phyloP scores from a whole-genome alignment of 306 rosid genomes.

The Begonia masoniana region DNA sequence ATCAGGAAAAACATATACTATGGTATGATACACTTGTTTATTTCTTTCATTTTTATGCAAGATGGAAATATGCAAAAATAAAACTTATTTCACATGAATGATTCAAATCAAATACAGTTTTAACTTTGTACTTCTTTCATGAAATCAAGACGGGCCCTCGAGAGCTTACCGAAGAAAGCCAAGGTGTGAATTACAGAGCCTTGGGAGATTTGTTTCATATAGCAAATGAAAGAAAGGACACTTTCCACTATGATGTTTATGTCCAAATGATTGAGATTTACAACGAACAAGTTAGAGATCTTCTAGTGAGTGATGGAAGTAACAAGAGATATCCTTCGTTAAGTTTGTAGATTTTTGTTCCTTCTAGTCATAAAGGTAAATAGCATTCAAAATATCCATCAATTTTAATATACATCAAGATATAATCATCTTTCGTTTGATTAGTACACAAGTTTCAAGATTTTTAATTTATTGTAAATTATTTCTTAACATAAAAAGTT shows the following conservation, averaged over 20 bases:
- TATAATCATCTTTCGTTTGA: too few species aligned
- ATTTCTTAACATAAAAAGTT: too few species aligned
- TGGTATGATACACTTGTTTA: conserved; percentile 25
- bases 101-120: neutral
- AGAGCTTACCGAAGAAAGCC: conserved; percentile 82
- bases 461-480: too few species aligned
- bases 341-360: neutral
- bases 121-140: neutral
- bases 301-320: conserved; percentile 71
- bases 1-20: conserved; percentile 58
- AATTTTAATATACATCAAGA: neutral
- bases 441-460: too few species aligned
- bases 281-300: conserved; percentile 95
- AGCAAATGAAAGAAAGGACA: conserved; percentile 73
- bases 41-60: neutral
- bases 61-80: neutral
- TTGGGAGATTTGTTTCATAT: conserved; percentile 69
- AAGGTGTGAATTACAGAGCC: conserved; percentile 93
- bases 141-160: conserved; percentile 61
- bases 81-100: neutral
- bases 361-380: too few species aligned
- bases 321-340: conserved; percentile 93
- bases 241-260: conserved; percentile 64
- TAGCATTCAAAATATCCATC: neutral
- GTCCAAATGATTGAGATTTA: conserved; percentile 98